Conservation (phyloP, 495 filamentous ascomycete genomes). For the Opeltia flavorubescens region DNA sequence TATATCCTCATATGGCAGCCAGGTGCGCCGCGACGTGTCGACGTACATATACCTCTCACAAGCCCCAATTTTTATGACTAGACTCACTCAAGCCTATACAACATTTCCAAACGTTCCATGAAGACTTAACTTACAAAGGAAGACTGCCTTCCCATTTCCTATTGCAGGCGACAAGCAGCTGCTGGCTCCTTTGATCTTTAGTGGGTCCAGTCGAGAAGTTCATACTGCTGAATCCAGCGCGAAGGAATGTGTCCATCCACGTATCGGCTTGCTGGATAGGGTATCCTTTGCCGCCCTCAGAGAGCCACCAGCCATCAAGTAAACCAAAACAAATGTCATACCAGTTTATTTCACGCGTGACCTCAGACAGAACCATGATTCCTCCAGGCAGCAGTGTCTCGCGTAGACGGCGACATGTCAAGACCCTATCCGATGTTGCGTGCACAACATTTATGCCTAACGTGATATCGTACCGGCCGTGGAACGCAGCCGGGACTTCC, state of each 20-base stretch:
- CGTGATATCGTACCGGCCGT: conserved; percentile 23
- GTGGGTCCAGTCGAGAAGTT: conserved; percentile 34
- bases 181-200: conserved; percentile 15
- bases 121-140: too few relatives aligned
- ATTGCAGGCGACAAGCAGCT: conserved; percentile 13
- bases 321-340: conserved; percentile 36
- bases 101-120: too few relatives aligned
- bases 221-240: conserved; percentile 31
- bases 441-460: conserved; percentile 36
- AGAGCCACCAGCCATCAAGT: conserved; percentile 42
- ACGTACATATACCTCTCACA: too few relatives aligned
- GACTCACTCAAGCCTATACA: too few relatives aligned
- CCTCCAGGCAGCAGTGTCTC: conserved; percentile 25
- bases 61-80: too few relatives aligned
- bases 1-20: too few relatives aligned
- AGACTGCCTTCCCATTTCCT: too few relatives aligned
- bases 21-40: too few relatives aligned
- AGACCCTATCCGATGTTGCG: conserved; percentile 27
- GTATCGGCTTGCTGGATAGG: conserved; percentile 21
- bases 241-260: conserved; percentile 27
- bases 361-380: conserved; percentile 27
- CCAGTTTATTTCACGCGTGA: conserved; percentile 26
- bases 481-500: conserved; percentile 6
- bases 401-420: conserved; percentile 20
- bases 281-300: conserved; percentile 33